Evolutionary conservation across 2,329 filamentous ascomycete genomes (phyloP).

Genomic region (Clonostachys sp.): DNA sequence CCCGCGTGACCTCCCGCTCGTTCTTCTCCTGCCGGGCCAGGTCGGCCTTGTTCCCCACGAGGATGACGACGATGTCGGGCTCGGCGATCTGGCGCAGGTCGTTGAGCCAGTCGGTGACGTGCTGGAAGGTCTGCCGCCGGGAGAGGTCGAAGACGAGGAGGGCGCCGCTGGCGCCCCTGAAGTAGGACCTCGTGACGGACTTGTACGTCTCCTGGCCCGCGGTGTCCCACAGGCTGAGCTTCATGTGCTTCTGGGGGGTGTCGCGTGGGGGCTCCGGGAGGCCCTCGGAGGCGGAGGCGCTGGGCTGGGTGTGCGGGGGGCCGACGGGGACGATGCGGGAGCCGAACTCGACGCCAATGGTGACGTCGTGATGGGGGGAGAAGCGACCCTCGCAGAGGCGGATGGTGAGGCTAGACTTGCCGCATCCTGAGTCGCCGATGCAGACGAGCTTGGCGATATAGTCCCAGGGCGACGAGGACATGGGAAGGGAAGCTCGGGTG

Average conservation of each 20-base stretch:
- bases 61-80: constrained; percentile 87
- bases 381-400: constrained; percentile 96
- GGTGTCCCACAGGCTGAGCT: constrained; percentile 91
- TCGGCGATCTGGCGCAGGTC: constrained; percentile 94
- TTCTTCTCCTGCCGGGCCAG: constrained; percentile 56
- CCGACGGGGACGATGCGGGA: constrained; percentile 89
- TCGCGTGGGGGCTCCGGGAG: constrained; percentile 49
- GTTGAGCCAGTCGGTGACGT: constrained; percentile 89
- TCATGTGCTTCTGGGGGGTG: constrained; percentile 72
- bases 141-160: constrained; percentile 95
- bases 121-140: constrained; percentile 76
- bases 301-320: constrained; percentile 61
- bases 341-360: constrained; percentile 94
- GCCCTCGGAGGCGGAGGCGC: constrained; percentile 26
- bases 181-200: constrained; percentile 90
- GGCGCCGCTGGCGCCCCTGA: constrained; percentile 67
- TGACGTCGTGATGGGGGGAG: constrained; percentile 91
- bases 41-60: constrained; percentile 95
- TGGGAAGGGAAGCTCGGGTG: constrained; percentile 13
- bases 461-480: constrained; percentile 78
- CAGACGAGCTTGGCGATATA: constrained; percentile 99
- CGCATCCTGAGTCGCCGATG: constrained; percentile 93
- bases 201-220: constrained; percentile 98
- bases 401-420: constrained; percentile 91
- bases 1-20: constrained; percentile 71